phyloP scores from a whole-genome alignment of 2,329 filamentous ascomycete genomes.

The Fusarium subtropicale region DNA sequence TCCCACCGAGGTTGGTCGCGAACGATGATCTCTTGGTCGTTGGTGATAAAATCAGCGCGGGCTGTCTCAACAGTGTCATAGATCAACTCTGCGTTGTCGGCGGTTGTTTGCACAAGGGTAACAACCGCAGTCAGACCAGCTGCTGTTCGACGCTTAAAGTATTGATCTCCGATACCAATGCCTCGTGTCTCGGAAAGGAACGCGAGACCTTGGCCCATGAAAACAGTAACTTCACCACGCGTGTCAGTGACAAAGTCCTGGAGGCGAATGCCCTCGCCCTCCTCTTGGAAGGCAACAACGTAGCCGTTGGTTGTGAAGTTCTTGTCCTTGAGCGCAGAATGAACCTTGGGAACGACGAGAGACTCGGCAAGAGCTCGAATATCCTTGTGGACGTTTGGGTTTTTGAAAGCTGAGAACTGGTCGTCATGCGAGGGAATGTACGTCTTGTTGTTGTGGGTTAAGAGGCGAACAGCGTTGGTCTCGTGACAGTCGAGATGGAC shows the following conservation, averaged over 20 bases:
- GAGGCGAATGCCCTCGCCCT: conserved; percentile 41
- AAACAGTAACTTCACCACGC: conserved; percentile 46
- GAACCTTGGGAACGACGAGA: conserved; percentile 46
- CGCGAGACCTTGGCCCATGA: conserved; percentile 47
- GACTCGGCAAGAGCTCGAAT: conserved; percentile 47
- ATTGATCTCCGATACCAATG: conserved; percentile 46
- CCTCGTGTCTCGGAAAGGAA: conserved; percentile 50
- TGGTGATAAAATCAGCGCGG: conserved; percentile 44
- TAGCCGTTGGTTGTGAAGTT: conserved; percentile 47
- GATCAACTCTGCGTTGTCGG: conserved; percentile 46
- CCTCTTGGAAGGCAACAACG: conserved; percentile 36
- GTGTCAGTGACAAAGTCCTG: conserved; percentile 48
- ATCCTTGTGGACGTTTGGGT: conserved; percentile 49
- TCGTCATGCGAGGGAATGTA: conserved; percentile 44
- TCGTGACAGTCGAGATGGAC: conserved; percentile 51
- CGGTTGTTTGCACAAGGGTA: conserved; percentile 45
- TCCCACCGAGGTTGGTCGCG: conserved; percentile 37
- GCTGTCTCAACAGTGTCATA: conserved; percentile 44
- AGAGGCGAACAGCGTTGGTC: conserved; percentile 36
- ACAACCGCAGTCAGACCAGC: conserved; percentile 46
- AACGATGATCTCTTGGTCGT: conserved; percentile 37
- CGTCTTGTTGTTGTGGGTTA: conserved; percentile 28
- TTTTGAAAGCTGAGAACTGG: conserved; percentile 51
- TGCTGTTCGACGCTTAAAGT: conserved; percentile 48
- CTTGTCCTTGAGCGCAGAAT: conserved; percentile 32